Evolutionary conservation across 2,329 filamentous ascomycete species (phyloP), one percentile per base, ranked within the genome.

Genomic region (Talaromyces atroroseus): DNA sequence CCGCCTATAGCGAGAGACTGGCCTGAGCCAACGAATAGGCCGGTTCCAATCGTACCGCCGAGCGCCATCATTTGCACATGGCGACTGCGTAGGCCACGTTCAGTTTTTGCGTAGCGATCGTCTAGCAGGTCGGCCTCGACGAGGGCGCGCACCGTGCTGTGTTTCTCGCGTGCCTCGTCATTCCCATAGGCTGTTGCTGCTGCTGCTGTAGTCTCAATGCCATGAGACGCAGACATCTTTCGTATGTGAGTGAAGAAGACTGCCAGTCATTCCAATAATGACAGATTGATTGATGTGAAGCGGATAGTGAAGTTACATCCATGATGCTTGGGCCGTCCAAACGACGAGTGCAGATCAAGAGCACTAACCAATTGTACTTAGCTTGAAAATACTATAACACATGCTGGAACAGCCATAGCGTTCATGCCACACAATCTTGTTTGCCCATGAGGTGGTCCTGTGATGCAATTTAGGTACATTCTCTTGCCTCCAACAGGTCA

Each of bases 31-130:
- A 83, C 71, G 65, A 84, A 82, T 0, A 82, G 68, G 58, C 80
- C 80, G 2, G 80, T 82, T 42, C 78, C 77, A 58, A 84, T 83
- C 4, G 80, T 81, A 57, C 81, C 81, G 54, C 81, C 80, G 14
- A 84, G 74, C 14, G 81, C 82, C 56, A 83, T 82, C 67, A 83
- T 81, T 59, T 82, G 79, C 51, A 83, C 80, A 65, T 83, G 81
- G 53, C 74, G 70, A 36, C 65, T 74, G 56, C 74, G 74, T 40
- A 76, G 65, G 10, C 73, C 73, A 40, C 74, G 72, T 60, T 75
- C 62, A 44, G 73, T 76, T 14, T 65, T 67, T 24, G 59, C 62
- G 58, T 75, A 76, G 20, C 73, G 68, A 44, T 71, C 68, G 59
- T 76, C 74, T 8, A 74, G 67, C 21, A 75, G 59, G 44, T 74